Evolutionary conservation across 2,329 filamentous ascomycete genomes (phyloP).

Genomic region (Aspergillus tubingensis): DNA sequence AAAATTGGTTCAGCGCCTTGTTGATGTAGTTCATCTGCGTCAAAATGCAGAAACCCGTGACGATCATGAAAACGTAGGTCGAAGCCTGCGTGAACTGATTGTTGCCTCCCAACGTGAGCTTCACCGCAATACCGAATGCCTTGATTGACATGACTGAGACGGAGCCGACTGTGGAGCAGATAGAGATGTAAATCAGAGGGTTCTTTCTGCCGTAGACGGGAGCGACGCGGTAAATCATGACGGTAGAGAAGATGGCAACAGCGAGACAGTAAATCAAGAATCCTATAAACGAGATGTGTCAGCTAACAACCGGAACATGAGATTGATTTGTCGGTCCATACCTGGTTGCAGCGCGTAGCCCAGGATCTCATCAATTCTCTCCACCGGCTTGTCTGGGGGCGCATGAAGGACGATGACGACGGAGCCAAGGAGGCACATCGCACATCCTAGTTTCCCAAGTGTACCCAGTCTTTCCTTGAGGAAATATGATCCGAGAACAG

Average conservation of each 20-base stretch:
- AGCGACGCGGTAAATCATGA: constrained; percentile 96
- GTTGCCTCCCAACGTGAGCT: constrained; percentile 87
- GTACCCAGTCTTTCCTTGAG: constrained; percentile 86
- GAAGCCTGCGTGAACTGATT: constrained; percentile 95
- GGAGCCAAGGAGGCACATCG: constrained; percentile 91
- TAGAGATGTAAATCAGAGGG: constrained; percentile 92
- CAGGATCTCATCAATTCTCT: constrained; percentile 89
- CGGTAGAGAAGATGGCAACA: constrained; percentile 77
- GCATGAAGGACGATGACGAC: constrained; percentile 98
- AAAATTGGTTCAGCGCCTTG: constrained; percentile 95
- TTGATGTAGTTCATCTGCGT: constrained; percentile 99
- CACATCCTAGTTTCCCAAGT: constrained; percentile 90
- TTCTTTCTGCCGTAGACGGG: constrained; percentile 92
- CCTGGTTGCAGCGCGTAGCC: constrained; percentile 88
- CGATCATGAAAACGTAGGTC: constrained; percentile 95
- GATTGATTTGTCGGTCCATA: constrained; percentile 46
- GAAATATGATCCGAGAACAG: constrained; percentile 93
- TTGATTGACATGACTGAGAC: constrained; percentile 99
- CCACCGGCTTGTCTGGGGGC: constrained; percentile 86
- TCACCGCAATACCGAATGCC: constrained; percentile 95
- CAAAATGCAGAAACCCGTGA: constrained; percentile 88
- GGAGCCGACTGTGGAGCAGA: constrained; percentile 95
- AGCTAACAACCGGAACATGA: background rate
- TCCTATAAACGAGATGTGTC: constrained; percentile 54
- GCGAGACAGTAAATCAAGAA: constrained; percentile 84